Base-by-base conservation (phyloP, 2,329 filamentous ascomycete genomes). In the Juglanconis juglandina region DNA sequence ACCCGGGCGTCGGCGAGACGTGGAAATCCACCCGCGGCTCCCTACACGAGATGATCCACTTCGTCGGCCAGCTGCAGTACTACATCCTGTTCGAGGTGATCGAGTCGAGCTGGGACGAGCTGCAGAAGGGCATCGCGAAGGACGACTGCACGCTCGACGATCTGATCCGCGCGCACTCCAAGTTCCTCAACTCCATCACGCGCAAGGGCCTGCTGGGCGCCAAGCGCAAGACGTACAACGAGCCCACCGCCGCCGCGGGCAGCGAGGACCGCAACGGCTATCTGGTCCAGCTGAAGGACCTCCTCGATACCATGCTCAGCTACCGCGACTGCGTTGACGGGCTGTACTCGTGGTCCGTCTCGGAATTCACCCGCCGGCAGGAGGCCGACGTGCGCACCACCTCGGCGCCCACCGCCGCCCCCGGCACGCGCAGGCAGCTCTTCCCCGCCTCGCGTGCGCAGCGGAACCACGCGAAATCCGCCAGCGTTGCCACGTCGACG, bases 51-150 rank as follows among this genome's bases (percentile, higher is more conserved):
- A 99, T 99, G 95, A 91, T 98, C 14, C 96, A 99, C 73, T 98
- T 99, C 70, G 88, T 98, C 69, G 92, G 92, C 65, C 95, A 99
- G 75, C 82, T 99, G 13, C 95, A 99, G 74, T 97, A 98, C 77
- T 99, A 99, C 73, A 97, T 99, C 67, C 82, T 99, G 9, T 99
- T 98, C 70, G 95, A 99, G 74, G 95, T 99, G 67, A 98, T 99
- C 67, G 95, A 99, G 74, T 89, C 91, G 41, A 95, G 91, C 53
- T 99, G 95, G 96, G 90, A 91, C 63, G 89, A 94, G 70, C 83
- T 99, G 2, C 91, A 97, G 73, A 84, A 86, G 34, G 89, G 90
- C 37, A 88, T 98, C 63, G 86, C 84, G 58, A 92, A 90, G 71
- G 91, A 94, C 13, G 90, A 91, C 66, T 93, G 89, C 70, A 99